A percentile compares a stretch with the other conserved stretches of the same genome.
phyloP scores from a whole-genome alignment of 768 basidiomycete species.

The Pilatotrama ljubarskyi region DNA sequence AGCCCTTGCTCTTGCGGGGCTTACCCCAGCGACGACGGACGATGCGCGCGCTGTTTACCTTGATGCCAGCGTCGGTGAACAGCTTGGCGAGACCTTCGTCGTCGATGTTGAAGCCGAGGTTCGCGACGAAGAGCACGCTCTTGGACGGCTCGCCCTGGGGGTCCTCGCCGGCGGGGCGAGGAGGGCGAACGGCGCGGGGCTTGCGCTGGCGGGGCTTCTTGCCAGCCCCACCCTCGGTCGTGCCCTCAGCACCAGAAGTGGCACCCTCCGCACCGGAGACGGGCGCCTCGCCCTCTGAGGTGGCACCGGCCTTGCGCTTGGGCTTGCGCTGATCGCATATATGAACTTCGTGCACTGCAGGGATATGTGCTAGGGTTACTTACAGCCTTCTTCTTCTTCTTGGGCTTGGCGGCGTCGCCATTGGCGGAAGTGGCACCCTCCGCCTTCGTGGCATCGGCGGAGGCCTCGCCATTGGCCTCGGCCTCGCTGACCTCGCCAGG shows the following conservation, averaged over 20 bases:
- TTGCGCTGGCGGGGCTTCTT: conserved; percentile 58
- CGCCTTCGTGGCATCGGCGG: conserved; percentile 46
- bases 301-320: conserved; percentile 41
- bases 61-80: conserved; percentile 86
- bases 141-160: conserved; percentile 87
- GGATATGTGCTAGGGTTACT: conserved; percentile 30
- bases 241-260: conserved; percentile 33
- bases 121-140: conserved; percentile 93
- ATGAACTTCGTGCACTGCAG: conserved; percentile 15
- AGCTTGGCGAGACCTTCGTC: conserved; percentile 77
- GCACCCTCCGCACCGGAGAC: conserved; percentile 26
- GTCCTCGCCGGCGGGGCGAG: conserved; percentile 77
- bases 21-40: conserved; percentile 83
- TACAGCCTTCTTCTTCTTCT: conserved; percentile 82
- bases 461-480: conserved; percentile 76
- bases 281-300: conserved; percentile 35
- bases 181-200: conserved; percentile 54
- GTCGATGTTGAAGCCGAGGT: conserved; percentile 93
- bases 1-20: conserved; percentile 90
- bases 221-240: conserved; percentile 33
- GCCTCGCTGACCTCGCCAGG: conserved; percentile 90
- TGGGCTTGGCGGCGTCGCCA: conserved; percentile 62
- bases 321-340: conserved; percentile 46
- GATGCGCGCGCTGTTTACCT: conserved; percentile 83
- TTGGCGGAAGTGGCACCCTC: conserved; percentile 53